Evolutionary conservation across 495 filamentous ascomycete species (phyloP).

Genomic region (Podospora pseudopauciseta): DNA sequence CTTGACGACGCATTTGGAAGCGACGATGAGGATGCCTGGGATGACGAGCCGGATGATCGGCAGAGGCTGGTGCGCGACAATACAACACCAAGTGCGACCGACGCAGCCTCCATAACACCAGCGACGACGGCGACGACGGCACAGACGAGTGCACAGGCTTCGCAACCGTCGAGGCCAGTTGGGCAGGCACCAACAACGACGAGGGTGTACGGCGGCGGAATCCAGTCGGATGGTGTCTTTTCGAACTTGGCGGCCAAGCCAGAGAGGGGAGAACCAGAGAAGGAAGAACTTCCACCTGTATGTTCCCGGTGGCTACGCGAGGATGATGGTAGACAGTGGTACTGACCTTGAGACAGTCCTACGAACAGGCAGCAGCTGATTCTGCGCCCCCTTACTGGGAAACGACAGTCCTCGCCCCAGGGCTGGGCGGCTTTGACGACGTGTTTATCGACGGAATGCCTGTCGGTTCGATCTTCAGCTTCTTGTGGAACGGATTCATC

Average conservation of each 20-base stretch:
- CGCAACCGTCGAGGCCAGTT: constrained; percentile 13
- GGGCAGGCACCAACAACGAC: constrained; percentile 20
- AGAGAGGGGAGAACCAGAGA: constrained; percentile 71
- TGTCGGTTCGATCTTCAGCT: constrained; percentile 91
- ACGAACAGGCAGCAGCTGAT: constrained; percentile 97
- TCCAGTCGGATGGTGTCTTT: constrained; percentile 87
- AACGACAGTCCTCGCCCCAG: constrained; percentile 92
- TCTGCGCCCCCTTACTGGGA: constrained; percentile 98
- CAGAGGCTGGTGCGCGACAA: constrained; percentile 79
- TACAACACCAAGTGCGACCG: constrained; percentile 38
- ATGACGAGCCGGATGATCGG: constrained; percentile 75
- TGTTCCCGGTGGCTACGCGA: constrained; percentile 32
- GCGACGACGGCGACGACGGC: background rate
- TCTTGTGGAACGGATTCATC: constrained; percentile 98
- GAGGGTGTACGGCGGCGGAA: constrained; percentile 59
- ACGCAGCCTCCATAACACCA: constrained; percentile 16
- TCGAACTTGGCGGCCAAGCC: constrained; percentile 93
- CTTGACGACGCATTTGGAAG: constrained; percentile 88
- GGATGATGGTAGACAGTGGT: background rate
- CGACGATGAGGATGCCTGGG: constrained; percentile 68
- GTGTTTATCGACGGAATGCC: constrained; percentile 95
- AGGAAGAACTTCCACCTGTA: constrained; percentile 91
- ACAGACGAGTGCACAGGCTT: constrained; percentile 24
- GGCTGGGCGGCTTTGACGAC: constrained; percentile 75
- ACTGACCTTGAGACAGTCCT: constrained; percentile 61